A percentile compares a stretch with the other conserved stretches of the same genome.
Conservation (phyloP, 2,329 filamentous ascomycete genomes). For the Aspergillus pseudoviridinutans region DNA sequence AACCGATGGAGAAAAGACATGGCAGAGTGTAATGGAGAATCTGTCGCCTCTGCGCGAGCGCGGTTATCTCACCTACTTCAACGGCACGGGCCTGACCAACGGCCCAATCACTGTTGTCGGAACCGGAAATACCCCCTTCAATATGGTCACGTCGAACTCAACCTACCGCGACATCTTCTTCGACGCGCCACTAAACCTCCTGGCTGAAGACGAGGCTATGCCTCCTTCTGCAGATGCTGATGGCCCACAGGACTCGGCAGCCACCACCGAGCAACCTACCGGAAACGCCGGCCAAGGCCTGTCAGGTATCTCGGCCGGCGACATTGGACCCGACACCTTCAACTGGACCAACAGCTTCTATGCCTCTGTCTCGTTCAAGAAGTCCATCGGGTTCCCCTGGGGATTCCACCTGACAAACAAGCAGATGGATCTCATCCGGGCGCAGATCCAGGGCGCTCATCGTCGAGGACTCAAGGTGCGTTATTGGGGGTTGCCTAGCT, state of each 20-base stretch:
- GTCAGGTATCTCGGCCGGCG: slow-evolving; percentile 34
- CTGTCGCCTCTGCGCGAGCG: slow-evolving; percentile 46
- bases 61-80: slow-evolving; percentile 50
- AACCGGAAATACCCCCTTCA: slow-evolving; percentile 51
- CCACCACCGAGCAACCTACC: slow-evolving; percentile 3
- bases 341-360: slow-evolving; percentile 54
- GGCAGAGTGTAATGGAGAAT: slow-evolving; percentile 38
- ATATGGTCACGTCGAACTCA: slow-evolving; percentile 43
- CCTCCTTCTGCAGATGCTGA: neutral
- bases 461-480: slow-evolving; percentile 50
- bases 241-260: neutral
- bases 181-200: slow-evolving; percentile 48
- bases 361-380: slow-evolving; percentile 51
- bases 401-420: slow-evolving; percentile 43
- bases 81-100: slow-evolving; percentile 40
- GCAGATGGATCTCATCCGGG: slow-evolving; percentile 47
- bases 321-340: slow-evolving; percentile 41
- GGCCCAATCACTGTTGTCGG: slow-evolving; percentile 52
- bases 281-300: slow-evolving; percentile 44
- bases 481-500: slow-evolving; percentile 55
- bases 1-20: slow-evolving; percentile 36
- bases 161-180: slow-evolving; percentile 55
- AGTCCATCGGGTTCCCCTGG: slow-evolving; percentile 49
- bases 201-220: slow-evolving; percentile 21
- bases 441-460: slow-evolving; percentile 52